Percentiles rank a stretch among this genome's conserved stretches.
Conservation (phyloP, 345 rosid species). For the Eucalyptus coolabah region DNA sequence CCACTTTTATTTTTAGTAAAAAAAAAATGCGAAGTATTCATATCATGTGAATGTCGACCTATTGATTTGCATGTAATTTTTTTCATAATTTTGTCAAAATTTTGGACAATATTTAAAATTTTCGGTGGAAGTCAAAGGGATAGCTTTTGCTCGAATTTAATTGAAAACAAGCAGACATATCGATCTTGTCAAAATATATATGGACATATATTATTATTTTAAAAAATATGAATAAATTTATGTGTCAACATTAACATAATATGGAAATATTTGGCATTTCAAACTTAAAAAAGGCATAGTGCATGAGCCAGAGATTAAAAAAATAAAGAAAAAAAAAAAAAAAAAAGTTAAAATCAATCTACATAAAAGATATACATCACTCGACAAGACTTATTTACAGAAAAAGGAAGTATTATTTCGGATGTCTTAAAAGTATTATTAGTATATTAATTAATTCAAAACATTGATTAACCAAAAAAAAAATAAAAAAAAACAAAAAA, state of each 20-base stretch:
- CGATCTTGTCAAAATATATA: neutral
- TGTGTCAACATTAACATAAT: neutral
- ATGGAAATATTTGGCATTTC: neutral
- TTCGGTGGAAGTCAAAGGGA: neutral
- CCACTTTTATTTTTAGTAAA: too few relatives aligned
- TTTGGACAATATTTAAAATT: neutral
- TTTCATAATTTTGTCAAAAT: neutral
- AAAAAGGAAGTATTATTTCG: neutral
- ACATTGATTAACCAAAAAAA: neutral
- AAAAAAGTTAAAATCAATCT: neutral
- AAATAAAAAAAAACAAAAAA: neutral
- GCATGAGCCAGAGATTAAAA: neutral
- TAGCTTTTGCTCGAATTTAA: neutral
- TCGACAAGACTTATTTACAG: neutral
- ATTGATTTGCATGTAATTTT: neutral
- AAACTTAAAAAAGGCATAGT: too few relatives aligned
- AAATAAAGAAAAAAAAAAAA: rapidly evolving
- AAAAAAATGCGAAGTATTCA: too few relatives aligned
- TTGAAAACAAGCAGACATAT: neutral
- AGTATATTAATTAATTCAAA: neutral
- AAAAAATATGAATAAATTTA: neutral
- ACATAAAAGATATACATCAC: neutral
- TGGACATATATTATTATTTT: too few relatives aligned
- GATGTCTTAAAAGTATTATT: neutral
- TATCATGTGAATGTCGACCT: neutral